Conservation (phyloP, 139 green algal species). For the Chlorella sorokiniana region DNA sequence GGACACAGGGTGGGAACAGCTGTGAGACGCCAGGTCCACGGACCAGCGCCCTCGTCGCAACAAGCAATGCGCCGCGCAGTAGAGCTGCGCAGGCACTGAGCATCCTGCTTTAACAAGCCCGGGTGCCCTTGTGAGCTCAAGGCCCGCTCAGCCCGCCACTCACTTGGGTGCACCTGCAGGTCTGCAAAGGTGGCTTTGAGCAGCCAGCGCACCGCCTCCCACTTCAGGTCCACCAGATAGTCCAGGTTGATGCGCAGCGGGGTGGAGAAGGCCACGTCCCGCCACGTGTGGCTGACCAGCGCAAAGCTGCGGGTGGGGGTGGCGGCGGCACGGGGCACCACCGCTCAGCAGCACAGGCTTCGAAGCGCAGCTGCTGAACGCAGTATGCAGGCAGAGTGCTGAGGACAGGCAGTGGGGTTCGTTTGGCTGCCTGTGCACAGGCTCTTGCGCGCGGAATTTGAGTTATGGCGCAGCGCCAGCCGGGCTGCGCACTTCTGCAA, state of each 20-base stretch:
- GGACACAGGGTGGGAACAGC: neutral
- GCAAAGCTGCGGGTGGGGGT: neutral
- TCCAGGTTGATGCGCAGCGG: constrained; percentile 22
- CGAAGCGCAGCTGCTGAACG: no score
- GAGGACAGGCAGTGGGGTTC: no score
- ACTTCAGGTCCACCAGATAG: neutral
- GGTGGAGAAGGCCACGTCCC: constrained; percentile 3
- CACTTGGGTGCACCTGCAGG: constrained; percentile 12
- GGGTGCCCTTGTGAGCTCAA: no score
- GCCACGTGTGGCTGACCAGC: neutral
- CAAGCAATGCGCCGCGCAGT: no score
- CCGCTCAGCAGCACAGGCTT: no score
- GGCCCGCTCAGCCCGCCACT: neutral
- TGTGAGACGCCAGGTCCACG: no score
- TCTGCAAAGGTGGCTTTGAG: constrained; percentile 14
- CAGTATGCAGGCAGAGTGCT: no score
- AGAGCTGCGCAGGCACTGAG: no score
- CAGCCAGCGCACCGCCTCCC: constrained; percentile 16
- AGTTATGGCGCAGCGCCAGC: neutral
- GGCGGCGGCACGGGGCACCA: neutral
- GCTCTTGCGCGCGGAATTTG: no score
- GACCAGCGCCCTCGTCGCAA: no score
- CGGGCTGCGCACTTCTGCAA: neutral
- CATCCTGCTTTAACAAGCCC: no score
- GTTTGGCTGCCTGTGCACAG: no score